Conservation (phyloP, 805 yeast genomes). For the Wickerhamomyces mucosus region DNA sequence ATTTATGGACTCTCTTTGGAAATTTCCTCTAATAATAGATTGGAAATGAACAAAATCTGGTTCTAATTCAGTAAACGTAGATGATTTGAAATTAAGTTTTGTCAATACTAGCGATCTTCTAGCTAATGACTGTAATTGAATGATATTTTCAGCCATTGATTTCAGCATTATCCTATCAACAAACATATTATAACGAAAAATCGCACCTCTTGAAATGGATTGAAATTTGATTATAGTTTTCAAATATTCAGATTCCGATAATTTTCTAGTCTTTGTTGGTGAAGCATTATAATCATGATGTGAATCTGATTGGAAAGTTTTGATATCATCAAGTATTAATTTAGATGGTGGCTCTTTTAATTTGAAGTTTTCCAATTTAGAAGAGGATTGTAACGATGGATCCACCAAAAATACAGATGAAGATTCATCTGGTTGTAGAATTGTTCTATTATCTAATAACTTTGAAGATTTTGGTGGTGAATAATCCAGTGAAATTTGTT, state of each 20-base stretch:
- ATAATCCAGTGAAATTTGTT: neutral
- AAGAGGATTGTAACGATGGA: slow-evolving; percentile 4
- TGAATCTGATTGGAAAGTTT: neutral
- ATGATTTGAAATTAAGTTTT: slow-evolving; percentile 18
- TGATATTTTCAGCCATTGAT: slow-evolving; percentile 42
- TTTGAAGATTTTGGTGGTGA: neutral
- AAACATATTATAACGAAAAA: slow-evolving; percentile 52
- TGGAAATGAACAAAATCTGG: slow-evolving; percentile 23
- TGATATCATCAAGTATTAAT: no score
- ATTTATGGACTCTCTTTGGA: slow-evolving; percentile 9
- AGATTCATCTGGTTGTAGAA: slow-evolving; percentile 1
- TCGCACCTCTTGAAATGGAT: slow-evolving; percentile 61
- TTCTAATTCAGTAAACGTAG: slow-evolving; percentile 15
- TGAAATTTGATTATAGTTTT: slow-evolving; percentile 44
- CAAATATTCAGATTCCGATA: slow-evolving; percentile 15
- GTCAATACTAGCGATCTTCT: slow-evolving; percentile 37
- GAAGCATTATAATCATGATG: slow-evolving; percentile 13
- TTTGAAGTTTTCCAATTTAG: no score
- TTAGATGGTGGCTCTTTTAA: no score
- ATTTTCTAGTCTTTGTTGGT: slow-evolving; percentile 12
- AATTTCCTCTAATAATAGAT: slow-evolving; percentile 25
- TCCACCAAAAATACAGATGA: slow-evolving; percentile 4
- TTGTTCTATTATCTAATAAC: neutral
- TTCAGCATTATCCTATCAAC: slow-evolving; percentile 53
- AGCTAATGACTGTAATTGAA: slow-evolving; percentile 37